phyloP scores from a whole-genome alignment of 306 rosid genomes.

The Inga leiocalycina region DNA sequence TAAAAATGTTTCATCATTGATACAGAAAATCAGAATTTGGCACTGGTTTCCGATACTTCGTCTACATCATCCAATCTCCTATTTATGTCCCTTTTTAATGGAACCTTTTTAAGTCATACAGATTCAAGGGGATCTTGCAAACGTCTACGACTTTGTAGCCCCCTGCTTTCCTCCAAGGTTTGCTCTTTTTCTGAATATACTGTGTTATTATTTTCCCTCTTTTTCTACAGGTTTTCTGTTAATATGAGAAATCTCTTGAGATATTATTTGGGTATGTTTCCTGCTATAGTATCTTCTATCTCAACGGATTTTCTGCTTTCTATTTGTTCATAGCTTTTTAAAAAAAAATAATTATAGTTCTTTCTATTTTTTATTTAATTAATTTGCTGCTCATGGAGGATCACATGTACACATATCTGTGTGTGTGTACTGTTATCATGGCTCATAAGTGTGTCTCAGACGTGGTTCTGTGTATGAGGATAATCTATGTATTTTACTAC shows the following conservation, averaged over 20 bases:
- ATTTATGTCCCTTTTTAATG: conserved; percentile 28
- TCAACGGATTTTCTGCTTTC: conserved; percentile 1
- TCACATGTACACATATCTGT: neutral
- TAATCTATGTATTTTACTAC: conserved; percentile 7
- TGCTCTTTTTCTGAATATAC: conserved; percentile 33
- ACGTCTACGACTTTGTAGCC: conserved; percentile 86
- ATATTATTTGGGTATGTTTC: conserved; percentile 25
- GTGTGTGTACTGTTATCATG: neutral
- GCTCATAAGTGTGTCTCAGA: neutral
- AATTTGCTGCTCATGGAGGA: neutral
- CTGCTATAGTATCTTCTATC: conserved; percentile 19
- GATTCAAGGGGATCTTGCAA: conserved; percentile 98
- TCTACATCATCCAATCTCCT: neutral
- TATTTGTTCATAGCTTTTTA: neutral
- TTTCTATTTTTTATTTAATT: conserved; percentile 7
- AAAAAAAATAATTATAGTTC: neutral
- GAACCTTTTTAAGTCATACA: conserved; percentile 42
- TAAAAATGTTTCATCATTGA: neutral
- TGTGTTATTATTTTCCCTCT: conserved; percentile 17
- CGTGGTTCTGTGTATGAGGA: conserved; percentile 5
- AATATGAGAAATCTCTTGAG: conserved; percentile 25
- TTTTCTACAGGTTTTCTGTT: conserved; percentile 33
- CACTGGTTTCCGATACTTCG: neutral
- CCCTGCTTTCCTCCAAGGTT: conserved; percentile 99
- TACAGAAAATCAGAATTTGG: neutral